Evolutionary conservation across 352 stramenopile genomes (phyloP).

Genomic region (Elongisporangium senticosum): DNA sequence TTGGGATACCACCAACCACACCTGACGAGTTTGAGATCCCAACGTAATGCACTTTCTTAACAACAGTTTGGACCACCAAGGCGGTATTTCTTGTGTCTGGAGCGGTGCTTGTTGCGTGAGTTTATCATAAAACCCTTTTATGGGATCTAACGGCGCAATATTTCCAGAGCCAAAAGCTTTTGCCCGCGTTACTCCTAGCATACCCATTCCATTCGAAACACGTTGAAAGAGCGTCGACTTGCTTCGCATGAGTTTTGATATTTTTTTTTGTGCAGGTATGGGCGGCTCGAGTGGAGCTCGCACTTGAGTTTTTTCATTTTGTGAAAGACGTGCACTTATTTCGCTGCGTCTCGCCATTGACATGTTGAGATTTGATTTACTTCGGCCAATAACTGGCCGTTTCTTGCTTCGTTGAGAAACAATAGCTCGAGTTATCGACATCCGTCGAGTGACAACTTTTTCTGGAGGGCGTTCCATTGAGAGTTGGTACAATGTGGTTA

Average conservation of each 20-base stretch:
- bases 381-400: slow-evolving; percentile 12
- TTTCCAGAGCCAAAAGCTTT: background rate
- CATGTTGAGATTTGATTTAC: slow-evolving; percentile 17
- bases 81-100: slow-evolving; percentile 4
- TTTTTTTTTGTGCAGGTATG: slow-evolving; percentile 1
- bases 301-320: slow-evolving; percentile 3
- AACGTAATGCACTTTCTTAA: slow-evolving; percentile 18
- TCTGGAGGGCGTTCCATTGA: slow-evolving; percentile 11
- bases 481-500: slow-evolving; percentile 47
- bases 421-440: slow-evolving; percentile 6
- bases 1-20: slow-evolving; percentile 40
- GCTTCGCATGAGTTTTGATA: slow-evolving; percentile 27
- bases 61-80: slow-evolving; percentile 9
- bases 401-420: slow-evolving; percentile 10
- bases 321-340: slow-evolving; percentile 9
- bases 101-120: slow-evolving; percentile 10
- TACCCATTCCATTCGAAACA: slow-evolving; percentile 14
- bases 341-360: slow-evolving; percentile 18
- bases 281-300: slow-evolving; percentile 10
- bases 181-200: background rate
- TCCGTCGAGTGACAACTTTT: background rate
- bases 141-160: slow-evolving; percentile 1
- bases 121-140: slow-evolving; percentile 38
- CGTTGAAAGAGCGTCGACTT: slow-evolving; percentile 38
- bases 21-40: slow-evolving; percentile 22